These are phyloP conservation scores for Phytophthora fragariae DNA, from an alignment of 352 stramenopile species.

Conservation along the genomic window DNA sequence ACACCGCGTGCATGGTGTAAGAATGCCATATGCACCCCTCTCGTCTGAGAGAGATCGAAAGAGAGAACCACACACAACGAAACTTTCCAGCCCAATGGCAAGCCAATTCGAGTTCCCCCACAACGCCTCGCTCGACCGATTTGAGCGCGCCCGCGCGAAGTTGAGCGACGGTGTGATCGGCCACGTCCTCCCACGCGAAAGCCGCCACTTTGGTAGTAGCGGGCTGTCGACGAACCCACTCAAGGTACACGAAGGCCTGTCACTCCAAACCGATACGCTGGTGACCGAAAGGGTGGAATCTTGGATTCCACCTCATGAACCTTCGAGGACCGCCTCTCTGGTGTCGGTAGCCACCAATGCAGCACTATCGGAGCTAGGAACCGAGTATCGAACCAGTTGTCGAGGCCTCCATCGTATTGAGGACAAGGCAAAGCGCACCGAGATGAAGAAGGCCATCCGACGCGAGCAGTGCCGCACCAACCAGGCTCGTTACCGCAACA, in stretches of 20 bases:
- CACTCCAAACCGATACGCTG: neutral
- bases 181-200: constrained; percentile 2
- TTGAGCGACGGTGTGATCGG: constrained; percentile 19
- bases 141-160: neutral
- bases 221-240: neutral
- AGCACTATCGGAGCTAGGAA: neutral
- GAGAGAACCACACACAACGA: neutral
- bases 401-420: neutral
- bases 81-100: constrained; percentile 17
- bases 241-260: neutral
- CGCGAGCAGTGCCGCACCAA: constrained; percentile 30
- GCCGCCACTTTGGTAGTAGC: neutral
- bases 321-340: neutral
- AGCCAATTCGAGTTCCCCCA: constrained; percentile 6
- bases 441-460: constrained; percentile 21
- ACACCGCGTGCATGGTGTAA: no score
- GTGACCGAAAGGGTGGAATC: no score
- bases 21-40: no score
- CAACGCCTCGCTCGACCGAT: neutral
- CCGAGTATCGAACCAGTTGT: neutral
- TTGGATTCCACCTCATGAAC: neutral
- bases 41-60: no score
- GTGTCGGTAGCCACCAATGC: neutral
- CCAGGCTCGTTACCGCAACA: constrained; percentile 32
- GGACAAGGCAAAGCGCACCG: neutral